A percentile compares a stretch with the other conserved stretches of the same genome.
Evolutionary conservation across 1,284 basidiomycete genomes (phyloP).

Genomic region (Ganoderma sp.): DNA sequence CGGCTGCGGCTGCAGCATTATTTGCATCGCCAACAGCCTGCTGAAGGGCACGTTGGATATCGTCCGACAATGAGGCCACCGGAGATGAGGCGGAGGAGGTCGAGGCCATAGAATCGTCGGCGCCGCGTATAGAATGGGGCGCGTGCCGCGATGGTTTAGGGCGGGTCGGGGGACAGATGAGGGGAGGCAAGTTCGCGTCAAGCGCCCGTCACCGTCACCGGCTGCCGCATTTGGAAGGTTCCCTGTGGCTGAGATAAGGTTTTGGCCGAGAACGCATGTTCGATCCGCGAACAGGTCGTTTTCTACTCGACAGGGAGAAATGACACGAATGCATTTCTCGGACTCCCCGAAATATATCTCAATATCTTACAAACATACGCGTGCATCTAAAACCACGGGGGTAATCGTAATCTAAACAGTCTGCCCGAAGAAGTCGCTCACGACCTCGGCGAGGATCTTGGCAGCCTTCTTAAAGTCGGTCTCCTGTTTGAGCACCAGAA

Average conservation of each 20-base stretch:
- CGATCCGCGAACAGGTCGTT: not conserved
- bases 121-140: slow-evolving; percentile 26
- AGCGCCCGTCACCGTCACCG: slow-evolving; percentile 19
- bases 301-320: not conserved
- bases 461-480: slow-evolving; percentile 40
- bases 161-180: slow-evolving; percentile 38
- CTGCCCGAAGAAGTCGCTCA: slow-evolving; percentile 41
- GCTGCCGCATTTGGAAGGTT: not conserved
- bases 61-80: slow-evolving; percentile 42
- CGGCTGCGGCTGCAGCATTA: slow-evolving; percentile 35
- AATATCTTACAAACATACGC: slow-evolving; percentile 14
- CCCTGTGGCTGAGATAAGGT: slow-evolving; percentile 19
- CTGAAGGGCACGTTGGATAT: slow-evolving; percentile 48
- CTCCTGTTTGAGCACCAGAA: slow-evolving; percentile 26
- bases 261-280: not conserved
- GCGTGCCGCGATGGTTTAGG: slow-evolving; percentile 37
- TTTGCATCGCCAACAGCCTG: slow-evolving; percentile 49
- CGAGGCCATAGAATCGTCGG: slow-evolving; percentile 23
- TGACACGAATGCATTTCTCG: no score
- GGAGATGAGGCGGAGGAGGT: slow-evolving; percentile 28
- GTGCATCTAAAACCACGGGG: not conserved
- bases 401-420: slow-evolving; percentile 12
- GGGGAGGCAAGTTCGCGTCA: slow-evolving; percentile 39
- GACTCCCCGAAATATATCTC: not conserved
- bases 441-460: slow-evolving; percentile 39